phyloP scores from a whole-genome alignment of 2,329 filamentous ascomycete genomes.

The Monosporascus sp. region DNA sequence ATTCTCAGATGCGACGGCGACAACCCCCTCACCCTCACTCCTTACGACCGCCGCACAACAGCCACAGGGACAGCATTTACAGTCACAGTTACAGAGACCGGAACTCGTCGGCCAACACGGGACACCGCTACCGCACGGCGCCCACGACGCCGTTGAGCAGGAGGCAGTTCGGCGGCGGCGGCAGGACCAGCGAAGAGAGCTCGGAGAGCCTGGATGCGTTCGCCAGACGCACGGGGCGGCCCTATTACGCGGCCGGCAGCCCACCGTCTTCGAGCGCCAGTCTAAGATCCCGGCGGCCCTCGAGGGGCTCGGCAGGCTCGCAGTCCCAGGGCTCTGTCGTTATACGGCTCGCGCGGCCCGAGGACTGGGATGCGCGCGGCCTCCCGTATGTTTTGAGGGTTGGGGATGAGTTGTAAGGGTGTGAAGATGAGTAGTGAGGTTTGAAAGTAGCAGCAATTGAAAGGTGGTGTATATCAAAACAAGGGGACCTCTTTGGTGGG shows the following conservation, averaged over 20 bases:
- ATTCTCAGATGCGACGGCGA: conserved; percentile 4
- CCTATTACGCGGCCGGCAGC: conserved; percentile 31
- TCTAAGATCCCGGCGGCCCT: conserved; percentile 29
- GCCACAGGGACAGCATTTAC: conserved; percentile 20
- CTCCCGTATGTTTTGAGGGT: conserved; percentile 27
- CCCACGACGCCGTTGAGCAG: conserved; percentile 46
- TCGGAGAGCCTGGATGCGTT: conserved; percentile 34
- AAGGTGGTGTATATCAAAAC: too few relatives aligned
- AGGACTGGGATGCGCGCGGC: not conserved
- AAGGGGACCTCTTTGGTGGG: too few relatives aligned
- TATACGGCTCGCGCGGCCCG: not conserved
- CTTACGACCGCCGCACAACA: not conserved
- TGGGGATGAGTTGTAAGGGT: conserved; percentile 8
- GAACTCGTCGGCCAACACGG: conserved; percentile 37
- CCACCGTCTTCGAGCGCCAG: conserved; percentile 32
- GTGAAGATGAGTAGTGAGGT: too few relatives aligned
- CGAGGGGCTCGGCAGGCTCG: conserved; percentile 18
- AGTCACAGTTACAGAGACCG: conserved; percentile 16
- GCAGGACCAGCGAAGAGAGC: conserved; percentile 14
- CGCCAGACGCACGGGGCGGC: conserved; percentile 33
- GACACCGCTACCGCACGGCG: conserved; percentile 44
- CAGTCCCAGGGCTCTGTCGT: not conserved
- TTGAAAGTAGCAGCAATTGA: too few relatives aligned
- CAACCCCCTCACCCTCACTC: not conserved
- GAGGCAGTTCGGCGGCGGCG: conserved; percentile 28